Conservation (phyloP, 257 asterid genomes). For the Solanum tarijense region DNA sequence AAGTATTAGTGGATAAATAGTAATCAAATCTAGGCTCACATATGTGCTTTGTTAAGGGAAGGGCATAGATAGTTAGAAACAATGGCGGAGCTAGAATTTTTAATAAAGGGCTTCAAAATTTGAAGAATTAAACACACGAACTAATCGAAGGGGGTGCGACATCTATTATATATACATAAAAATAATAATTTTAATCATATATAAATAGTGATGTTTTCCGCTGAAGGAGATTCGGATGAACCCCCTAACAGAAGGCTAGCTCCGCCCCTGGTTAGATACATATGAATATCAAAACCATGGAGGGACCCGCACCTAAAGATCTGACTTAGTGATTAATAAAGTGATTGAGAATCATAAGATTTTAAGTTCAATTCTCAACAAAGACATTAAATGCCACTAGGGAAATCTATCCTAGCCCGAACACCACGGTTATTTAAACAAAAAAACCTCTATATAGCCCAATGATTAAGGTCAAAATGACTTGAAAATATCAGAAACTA, state of each 20-base stretch:
- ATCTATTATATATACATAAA: too few relatives aligned
- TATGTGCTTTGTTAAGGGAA: not conserved
- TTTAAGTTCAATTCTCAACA: not conserved
- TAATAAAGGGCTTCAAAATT: too few relatives aligned
- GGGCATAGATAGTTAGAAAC: not conserved
- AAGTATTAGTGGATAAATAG: not conserved
- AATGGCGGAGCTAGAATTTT: too few relatives aligned
- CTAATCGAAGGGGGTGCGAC: too few relatives aligned
- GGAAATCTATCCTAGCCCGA: not conserved
- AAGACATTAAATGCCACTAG: not conserved
- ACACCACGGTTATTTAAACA: too few relatives aligned
- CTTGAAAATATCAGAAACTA: not conserved
- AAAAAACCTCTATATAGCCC: not conserved
- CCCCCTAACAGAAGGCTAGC: too few relatives aligned
- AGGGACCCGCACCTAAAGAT: too few relatives aligned
- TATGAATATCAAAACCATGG: not conserved
- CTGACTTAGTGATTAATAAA: not conserved
- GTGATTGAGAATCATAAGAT: too few relatives aligned
- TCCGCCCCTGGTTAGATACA: not conserved
- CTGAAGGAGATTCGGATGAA: too few relatives aligned
- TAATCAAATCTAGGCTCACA: not conserved
- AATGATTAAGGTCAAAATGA: not conserved
- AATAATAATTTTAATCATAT: too few relatives aligned
- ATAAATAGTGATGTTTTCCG: too few relatives aligned
- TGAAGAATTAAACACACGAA: too few relatives aligned